These are phyloP conservation scores for Adansonia digitata DNA, from an alignment of 345 rosid genomes.

Conservation along the genomic window DNA sequence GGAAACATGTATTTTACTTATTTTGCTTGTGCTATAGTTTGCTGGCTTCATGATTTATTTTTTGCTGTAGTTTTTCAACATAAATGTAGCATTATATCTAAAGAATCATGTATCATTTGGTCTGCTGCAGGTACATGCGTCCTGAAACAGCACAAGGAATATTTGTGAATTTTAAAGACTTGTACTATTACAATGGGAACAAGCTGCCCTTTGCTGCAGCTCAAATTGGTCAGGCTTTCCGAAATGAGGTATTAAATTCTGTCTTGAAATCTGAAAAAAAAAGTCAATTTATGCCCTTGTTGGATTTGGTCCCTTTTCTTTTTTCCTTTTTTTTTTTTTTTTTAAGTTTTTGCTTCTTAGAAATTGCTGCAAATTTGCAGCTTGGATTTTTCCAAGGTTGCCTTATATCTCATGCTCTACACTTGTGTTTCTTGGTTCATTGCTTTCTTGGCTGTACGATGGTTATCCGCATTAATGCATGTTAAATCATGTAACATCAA, in stretches of 20 bases:
- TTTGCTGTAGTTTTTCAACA: background rate
- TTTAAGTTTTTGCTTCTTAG: too few relatives aligned
- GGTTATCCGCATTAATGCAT: conserved; percentile 4
- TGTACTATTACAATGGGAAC: conserved; percentile 84
- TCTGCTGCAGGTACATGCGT: conserved; percentile 71
- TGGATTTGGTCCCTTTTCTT: background rate
- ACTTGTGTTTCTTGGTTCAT: background rate
- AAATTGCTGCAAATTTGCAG: background rate
- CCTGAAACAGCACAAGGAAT: conserved; percentile 99
- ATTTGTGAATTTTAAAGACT: conserved; percentile 82
- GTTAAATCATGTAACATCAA: background rate
- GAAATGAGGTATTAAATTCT: conserved; percentile 69
- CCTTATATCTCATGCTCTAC: background rate
- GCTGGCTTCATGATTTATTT: background rate
- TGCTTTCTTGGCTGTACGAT: background rate
- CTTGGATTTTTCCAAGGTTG: background rate
- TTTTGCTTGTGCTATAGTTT: background rate
- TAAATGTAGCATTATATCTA: background rate
- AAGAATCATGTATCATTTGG: background rate
- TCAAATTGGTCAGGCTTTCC: conserved; percentile 95
- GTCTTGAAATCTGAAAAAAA: conserved; percentile 3
- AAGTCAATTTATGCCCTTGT: background rate
- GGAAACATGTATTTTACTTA: background rate
- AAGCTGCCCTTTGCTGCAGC: conserved; percentile 98
- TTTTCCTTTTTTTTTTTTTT: too few relatives aligned